Percentiles rank a stretch among this genome's conserved stretches.
Conservation (phyloP, 495 filamentous ascomycete genomes). For the Penicillium samsonianum region DNA sequence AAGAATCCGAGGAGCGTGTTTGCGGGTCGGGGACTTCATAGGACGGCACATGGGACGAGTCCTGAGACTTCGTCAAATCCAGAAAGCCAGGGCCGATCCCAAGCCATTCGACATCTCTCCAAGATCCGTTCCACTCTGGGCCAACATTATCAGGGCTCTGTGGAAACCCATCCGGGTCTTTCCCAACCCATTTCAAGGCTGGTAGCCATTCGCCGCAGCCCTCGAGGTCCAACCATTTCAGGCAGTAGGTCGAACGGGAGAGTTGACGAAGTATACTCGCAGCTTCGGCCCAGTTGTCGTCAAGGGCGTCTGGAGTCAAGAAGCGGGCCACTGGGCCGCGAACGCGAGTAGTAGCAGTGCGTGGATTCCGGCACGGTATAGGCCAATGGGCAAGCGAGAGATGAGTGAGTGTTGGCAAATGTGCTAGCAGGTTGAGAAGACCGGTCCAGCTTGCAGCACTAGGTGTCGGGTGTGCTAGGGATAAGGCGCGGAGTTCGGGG, state of each 20-base stretch:
- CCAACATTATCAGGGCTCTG: slow-evolving; percentile 30
- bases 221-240: slow-evolving; percentile 79
- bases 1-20: neutral
- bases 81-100: slow-evolving; percentile 54
- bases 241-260: slow-evolving; percentile 62
- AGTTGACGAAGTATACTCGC: slow-evolving; percentile 68
- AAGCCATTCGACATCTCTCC: slow-evolving; percentile 52
- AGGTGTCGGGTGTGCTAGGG: slow-evolving; percentile 48
- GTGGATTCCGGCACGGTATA: slow-evolving; percentile 65
- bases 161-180: slow-evolving; percentile 30
- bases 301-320: slow-evolving; percentile 36
- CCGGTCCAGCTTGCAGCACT: slow-evolving; percentile 62
- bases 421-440: slow-evolving; percentile 61
- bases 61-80: slow-evolving; percentile 7
- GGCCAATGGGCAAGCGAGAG: slow-evolving; percentile 83
- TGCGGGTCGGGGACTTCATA: neutral
- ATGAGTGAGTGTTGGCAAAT: slow-evolving; percentile 68
- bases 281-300: slow-evolving; percentile 71
- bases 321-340: slow-evolving; percentile 40
- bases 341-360: slow-evolving; percentile 50
- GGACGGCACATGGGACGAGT: slow-evolving; percentile 7
- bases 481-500: slow-evolving; percentile 52
- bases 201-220: slow-evolving; percentile 72
- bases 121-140: slow-evolving; percentile 53
- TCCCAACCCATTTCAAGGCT: slow-evolving; percentile 56